A percentile compares a stretch with the other conserved stretches of the same genome.
Conservation (phyloP, 2,329 filamentous ascomycete species). For the Fusarium sp. region DNA sequence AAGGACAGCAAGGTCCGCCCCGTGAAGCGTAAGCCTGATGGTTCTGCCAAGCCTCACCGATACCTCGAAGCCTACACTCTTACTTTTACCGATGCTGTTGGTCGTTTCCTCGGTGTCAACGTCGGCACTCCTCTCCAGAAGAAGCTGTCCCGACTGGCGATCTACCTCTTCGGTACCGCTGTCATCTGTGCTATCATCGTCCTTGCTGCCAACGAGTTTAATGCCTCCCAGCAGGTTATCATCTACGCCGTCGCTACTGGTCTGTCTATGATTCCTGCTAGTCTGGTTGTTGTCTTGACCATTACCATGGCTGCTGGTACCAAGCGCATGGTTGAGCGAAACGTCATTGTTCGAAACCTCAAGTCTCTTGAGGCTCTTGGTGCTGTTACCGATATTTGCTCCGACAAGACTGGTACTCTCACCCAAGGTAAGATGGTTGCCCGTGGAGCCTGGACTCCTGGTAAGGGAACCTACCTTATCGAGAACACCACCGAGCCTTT, state of each 20-base stretch:
- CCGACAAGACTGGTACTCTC: constrained; percentile 72
- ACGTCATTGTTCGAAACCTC: constrained; percentile 69
- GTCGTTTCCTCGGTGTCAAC: constrained; percentile 76
- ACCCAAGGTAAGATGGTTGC: constrained; percentile 77
- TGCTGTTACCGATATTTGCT: constrained; percentile 71
- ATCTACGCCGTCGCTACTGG: constrained; percentile 66
- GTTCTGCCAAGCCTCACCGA: constrained; percentile 67
- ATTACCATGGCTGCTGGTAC: constrained; percentile 72
- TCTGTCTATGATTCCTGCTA: constrained; percentile 67
- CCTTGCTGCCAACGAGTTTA: constrained; percentile 73
- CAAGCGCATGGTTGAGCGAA: constrained; percentile 66
- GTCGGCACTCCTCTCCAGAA: constrained; percentile 79
- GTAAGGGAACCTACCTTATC: constrained; percentile 70
- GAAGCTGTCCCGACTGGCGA: constrained; percentile 77
- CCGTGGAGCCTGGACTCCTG: constrained; percentile 71
- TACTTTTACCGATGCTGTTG: constrained; percentile 71
- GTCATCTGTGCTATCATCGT: constrained; percentile 79
- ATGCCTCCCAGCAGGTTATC: constrained; percentile 70
- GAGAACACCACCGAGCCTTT: constrained; percentile 69
- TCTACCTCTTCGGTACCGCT: constrained; percentile 76
- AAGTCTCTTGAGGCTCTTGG: constrained; percentile 71
- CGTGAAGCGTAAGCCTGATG: constrained; percentile 67
- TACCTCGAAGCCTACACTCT: constrained; percentile 63
- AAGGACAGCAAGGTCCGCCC: constrained; percentile 66
- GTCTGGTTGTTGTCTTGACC: constrained; percentile 67